These are phyloP conservation scores for Saitoella complicata DNA, from an alignment of 805 yeast genomes.

Conservation along the genomic window DNA sequence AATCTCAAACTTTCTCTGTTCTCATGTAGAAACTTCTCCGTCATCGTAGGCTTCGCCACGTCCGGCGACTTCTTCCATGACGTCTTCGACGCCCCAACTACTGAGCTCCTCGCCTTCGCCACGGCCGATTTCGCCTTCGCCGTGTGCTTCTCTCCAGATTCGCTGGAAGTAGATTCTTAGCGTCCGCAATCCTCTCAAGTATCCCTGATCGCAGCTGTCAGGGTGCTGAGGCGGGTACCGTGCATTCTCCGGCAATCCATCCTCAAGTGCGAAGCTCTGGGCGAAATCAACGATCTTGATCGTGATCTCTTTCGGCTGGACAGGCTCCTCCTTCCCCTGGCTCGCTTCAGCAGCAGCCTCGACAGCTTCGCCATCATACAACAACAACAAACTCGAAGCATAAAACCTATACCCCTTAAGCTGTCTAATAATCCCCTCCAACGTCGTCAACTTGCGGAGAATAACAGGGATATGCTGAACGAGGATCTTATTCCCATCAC, in stretches of 20 bases:
- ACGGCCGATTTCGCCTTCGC: no score
- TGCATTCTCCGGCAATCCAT: conserved; percentile 23
- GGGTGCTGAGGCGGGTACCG: conserved; percentile 61
- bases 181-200: conserved; percentile 64
- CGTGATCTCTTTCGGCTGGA: conserved; percentile 10
- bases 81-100: no score
- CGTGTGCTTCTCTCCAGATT: conserved; percentile 32
- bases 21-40: no score
- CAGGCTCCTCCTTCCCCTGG: background rate
- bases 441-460: conserved; percentile 40
- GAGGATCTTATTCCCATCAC: conserved; percentile 51
- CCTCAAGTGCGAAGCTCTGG: conserved; percentile 63
- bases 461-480: conserved; percentile 50
- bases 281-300: conserved; percentile 92
- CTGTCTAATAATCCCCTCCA: conserved; percentile 36
- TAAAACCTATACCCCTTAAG: conserved; percentile 71
- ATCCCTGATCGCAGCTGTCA: conserved; percentile 59
- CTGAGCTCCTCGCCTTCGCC: no score
- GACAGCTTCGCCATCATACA: conserved; percentile 56
- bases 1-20: no score
- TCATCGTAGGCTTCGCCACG: no score
- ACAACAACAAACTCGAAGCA: conserved; percentile 74
- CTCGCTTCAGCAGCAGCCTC: conserved; percentile 7
- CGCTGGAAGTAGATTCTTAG: conserved; percentile 47
- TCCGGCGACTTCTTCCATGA: no score